These are phyloP conservation scores for Rosa persica DNA, from an alignment of 306 rosid genomes.

Conservation along the genomic window DNA sequence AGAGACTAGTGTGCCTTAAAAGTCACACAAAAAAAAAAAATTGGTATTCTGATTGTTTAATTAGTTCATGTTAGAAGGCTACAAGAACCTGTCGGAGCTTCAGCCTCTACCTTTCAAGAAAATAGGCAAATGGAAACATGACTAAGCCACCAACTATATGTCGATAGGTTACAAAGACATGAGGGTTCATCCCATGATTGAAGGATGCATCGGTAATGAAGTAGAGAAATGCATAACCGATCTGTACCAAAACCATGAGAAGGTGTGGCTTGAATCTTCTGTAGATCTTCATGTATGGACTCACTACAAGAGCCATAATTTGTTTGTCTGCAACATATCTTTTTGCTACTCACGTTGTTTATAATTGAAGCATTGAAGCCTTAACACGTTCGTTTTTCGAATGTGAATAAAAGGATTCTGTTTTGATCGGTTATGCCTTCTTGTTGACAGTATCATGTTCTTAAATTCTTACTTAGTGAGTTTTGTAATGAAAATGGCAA, in stretches of 20 bases:
- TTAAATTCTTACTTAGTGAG: neutral
- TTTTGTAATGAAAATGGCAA: neutral
- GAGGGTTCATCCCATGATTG: slow-evolving; percentile 44
- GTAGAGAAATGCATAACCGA: slow-evolving; percentile 32
- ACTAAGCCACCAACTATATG: slow-evolving; percentile 37
- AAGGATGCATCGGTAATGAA: slow-evolving; percentile 38
- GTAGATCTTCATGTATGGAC: slow-evolving; percentile 18
- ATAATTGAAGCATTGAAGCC: slow-evolving; percentile 10
- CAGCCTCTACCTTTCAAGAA: slow-evolving; percentile 46
- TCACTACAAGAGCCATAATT: slow-evolving; percentile 26
- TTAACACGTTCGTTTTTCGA: neutral
- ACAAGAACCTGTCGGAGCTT: neutral
- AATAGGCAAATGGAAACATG: slow-evolving; percentile 47
- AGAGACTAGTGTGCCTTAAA: neutral
- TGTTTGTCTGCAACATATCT: neutral
- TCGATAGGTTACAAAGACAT: slow-evolving; percentile 46
- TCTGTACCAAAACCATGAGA: slow-evolving; percentile 35
- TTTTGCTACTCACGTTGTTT: neutral
- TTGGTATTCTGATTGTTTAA: neutral
- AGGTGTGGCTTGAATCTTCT: slow-evolving; percentile 41
- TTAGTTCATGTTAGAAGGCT: neutral
- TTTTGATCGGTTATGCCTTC: neutral
- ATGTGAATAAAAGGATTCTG: neutral
- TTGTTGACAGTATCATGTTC: slow-evolving; percentile 19
- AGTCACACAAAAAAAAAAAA: neutral